phyloP scores from a whole-genome alignment of 768 basidiomycete genomes.

The Boletus bicolor region DNA sequence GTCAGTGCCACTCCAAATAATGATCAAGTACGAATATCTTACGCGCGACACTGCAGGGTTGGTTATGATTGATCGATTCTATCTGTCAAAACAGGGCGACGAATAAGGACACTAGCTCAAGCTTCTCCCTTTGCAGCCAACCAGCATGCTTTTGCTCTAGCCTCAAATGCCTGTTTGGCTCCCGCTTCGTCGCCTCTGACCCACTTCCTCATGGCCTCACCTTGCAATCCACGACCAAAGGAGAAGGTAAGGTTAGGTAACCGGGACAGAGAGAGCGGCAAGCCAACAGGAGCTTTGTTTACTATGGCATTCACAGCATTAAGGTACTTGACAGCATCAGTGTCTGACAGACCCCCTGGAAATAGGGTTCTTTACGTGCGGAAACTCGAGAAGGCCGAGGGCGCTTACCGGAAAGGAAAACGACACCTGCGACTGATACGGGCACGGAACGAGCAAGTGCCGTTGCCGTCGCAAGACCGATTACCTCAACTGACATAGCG shows the following conservation, averaged over 20 bases:
- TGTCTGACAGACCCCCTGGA: slow-evolving; percentile 43
- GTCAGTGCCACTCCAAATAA: too few species aligned
- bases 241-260: slow-evolving; percentile 48
- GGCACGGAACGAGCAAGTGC: slow-evolving; percentile 46
- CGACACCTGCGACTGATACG: slow-evolving; percentile 43
- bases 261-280: slow-evolving; percentile 33
- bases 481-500: slow-evolving; percentile 37
- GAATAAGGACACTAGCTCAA: not conserved
- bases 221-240: slow-evolving; percentile 50
- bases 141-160: slow-evolving; percentile 43
- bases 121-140: slow-evolving; percentile 38
- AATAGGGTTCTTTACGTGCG: not conserved
- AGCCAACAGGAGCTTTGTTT: slow-evolving; percentile 31
- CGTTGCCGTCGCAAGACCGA: slow-evolving; percentile 45
- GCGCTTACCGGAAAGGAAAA: slow-evolving; percentile 47
- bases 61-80: not conserved
- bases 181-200: slow-evolving; percentile 41
- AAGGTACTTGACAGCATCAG: slow-evolving; percentile 41
- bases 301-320: slow-evolving; percentile 40
- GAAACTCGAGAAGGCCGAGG: not conserved
- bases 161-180: slow-evolving; percentile 39
- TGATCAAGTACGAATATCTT: not conserved
- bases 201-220: slow-evolving; percentile 47
- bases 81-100: not conserved
- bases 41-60: not conserved